phyloP scores from a whole-genome alignment of 2,329 filamentous ascomycete genomes.

The Fusarium humuli region DNA sequence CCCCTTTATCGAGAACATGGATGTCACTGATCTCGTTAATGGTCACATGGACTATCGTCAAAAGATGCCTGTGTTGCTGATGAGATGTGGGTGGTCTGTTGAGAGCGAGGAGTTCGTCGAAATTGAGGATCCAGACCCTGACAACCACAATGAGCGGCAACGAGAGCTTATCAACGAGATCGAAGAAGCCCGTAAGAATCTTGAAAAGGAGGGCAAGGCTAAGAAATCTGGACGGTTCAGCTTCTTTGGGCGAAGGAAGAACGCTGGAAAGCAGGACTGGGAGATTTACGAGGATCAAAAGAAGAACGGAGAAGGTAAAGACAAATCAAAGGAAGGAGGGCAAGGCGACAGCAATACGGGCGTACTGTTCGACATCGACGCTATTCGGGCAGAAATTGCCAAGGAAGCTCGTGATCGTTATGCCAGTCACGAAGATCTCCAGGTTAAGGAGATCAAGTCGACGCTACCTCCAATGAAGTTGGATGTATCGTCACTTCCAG shows the following conservation, averaged over 20 bases:
- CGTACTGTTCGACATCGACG: slow-evolving; percentile 94
- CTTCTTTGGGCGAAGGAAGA: slow-evolving; percentile 86
- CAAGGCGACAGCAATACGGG: slow-evolving; percentile 63
- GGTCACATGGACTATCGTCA: slow-evolving; percentile 97
- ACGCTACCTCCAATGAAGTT: slow-evolving; percentile 93
- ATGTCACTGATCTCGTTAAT: slow-evolving; percentile 85
- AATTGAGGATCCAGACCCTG: slow-evolving; percentile 96
- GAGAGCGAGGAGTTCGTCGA: slow-evolving; percentile 95
- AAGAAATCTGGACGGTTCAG: slow-evolving; percentile 70
- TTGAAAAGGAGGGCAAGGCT: slow-evolving; percentile 82
- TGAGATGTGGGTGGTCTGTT: slow-evolving; percentile 90
- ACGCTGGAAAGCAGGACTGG: slow-evolving; percentile 86
- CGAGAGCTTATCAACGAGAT: slow-evolving; percentile 96
- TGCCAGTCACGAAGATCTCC: slow-evolving; percentile 56
- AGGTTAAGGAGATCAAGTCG: slow-evolving; percentile 84
- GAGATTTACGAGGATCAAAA: slow-evolving; percentile 86
- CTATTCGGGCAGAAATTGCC: slow-evolving; percentile 87
- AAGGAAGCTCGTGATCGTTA: slow-evolving; percentile 71
- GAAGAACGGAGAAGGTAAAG: slow-evolving; percentile 52
- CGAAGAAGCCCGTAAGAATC: slow-evolving; percentile 88
- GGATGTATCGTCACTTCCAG: slow-evolving; percentile 59
- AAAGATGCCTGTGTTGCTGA: slow-evolving; percentile 88
- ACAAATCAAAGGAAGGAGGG: slow-evolving; percentile 51
- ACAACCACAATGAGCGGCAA: slow-evolving; percentile 88
- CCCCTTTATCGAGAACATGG: slow-evolving; percentile 87